Evolutionary conservation across 2,329 filamentous ascomycete species (phyloP).

Genomic region (Curvularia sp.): DNA sequence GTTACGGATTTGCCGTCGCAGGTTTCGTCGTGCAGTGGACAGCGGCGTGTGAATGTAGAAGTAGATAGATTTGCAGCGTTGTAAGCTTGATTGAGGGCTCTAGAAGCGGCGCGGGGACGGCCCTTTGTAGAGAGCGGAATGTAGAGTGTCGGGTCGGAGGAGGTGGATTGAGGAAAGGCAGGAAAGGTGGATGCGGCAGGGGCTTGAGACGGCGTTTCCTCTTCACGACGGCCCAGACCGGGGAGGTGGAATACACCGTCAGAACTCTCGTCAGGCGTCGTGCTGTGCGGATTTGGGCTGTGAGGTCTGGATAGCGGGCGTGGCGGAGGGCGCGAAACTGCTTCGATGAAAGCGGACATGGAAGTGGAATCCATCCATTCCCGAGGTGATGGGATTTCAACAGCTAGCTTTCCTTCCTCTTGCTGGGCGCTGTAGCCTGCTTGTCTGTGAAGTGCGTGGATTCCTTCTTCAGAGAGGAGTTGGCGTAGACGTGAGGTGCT

Average conservation of each 20-base stretch:
- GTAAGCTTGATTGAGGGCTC: conserved; percentile 31
- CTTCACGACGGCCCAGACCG: conserved; percentile 9
- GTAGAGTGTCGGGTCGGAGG: not conserved
- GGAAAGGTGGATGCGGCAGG: no score
- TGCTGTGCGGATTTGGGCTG: not conserved
- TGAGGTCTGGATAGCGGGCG: not conserved
- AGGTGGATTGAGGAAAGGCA: no score
- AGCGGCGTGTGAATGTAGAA: conserved; percentile 8
- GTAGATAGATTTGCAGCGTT: conserved; percentile 18
- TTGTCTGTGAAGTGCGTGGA: not conserved
- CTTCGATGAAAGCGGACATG: conserved; percentile 2
- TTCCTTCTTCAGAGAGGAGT: conserved; percentile 1
- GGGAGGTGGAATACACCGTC: conserved; percentile 5
- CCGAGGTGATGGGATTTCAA: conserved; percentile 2
- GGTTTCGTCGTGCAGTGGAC: conserved; percentile 27
- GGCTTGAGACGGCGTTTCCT: no score
- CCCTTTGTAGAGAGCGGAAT: conserved; percentile 7
- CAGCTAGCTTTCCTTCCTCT: not conserved
- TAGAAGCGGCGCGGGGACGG: conserved; percentile 24
- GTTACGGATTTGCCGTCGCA: conserved; percentile 29
- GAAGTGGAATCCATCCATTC: conserved; percentile 9
- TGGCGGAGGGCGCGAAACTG: not conserved
- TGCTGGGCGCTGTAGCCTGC: no score
- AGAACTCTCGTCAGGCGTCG: no score
- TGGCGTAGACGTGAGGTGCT: conserved; percentile 17